phyloP scores from a whole-genome alignment of 345 rosid species.

The Eucalyptus marginata region DNA sequence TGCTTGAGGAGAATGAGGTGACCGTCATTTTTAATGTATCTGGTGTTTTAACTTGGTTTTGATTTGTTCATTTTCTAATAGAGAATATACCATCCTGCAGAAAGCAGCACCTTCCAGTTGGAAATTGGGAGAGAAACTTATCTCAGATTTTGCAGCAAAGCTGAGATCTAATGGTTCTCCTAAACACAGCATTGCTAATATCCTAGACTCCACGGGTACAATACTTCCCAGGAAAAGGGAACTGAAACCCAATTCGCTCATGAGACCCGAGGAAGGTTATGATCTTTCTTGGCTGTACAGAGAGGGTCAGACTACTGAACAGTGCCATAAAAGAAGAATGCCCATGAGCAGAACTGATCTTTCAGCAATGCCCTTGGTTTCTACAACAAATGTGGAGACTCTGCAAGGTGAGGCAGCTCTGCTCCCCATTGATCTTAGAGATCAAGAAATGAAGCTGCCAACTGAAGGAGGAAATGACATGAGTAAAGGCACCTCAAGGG shows the following conservation, averaged over 20 bases:
- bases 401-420: neutral
- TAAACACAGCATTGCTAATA: neutral
- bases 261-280: neutral
- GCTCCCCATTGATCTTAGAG: neutral
- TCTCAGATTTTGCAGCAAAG: slow-evolving; percentile 31
- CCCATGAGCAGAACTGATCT: rapidly evolving
- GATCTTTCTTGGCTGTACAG: neutral
- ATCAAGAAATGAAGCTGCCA: neutral
- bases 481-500: neutral
- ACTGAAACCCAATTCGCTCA: rapidly evolving
- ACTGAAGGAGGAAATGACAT: neutral
- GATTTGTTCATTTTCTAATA: neutral
- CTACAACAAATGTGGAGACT: neutral
- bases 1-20: slow-evolving; percentile 50
- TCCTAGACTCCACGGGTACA: neutral
- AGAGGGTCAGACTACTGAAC: neutral
- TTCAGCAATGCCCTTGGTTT: rapidly evolving
- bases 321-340: rapidly evolving
- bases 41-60: neutral
- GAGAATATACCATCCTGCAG: slow-evolving; percentile 8
- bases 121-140: slow-evolving; percentile 41
- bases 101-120: slow-evolving; percentile 22
- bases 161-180: slow-evolving; percentile 21
- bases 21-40: neutral
- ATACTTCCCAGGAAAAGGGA: neutral